Evolutionary conservation across 106 monocot genomes (phyloP).

Genomic region (Triglochin maritima): DNA sequence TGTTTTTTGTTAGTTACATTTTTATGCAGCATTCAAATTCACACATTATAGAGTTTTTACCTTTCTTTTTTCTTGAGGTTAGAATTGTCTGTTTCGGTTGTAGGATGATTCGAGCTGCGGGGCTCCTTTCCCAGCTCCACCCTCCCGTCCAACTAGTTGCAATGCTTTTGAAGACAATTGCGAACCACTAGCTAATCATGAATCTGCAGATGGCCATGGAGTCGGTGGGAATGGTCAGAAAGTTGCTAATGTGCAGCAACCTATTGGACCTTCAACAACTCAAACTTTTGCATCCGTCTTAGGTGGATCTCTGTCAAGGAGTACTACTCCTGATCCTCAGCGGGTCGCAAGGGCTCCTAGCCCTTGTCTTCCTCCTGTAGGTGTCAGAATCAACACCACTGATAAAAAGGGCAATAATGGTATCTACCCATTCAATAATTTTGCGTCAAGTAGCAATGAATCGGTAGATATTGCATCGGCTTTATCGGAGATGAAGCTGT

Average conservation of each 20-base stretch:
- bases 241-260: conserved; percentile 16
- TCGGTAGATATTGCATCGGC: conserved; percentile 50
- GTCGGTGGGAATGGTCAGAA: conserved; percentile 21
- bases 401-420: conserved; percentile 36
- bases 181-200: conserved; percentile 23
- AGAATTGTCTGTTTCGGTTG: conserved; percentile 5
- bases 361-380: conserved; percentile 79
- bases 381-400: conserved; percentile 34
- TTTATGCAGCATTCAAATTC: too few species aligned
- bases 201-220: conserved; percentile 24
- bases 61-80: too few species aligned
- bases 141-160: conserved; percentile 37
- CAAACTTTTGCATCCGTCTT: conserved; percentile 70
- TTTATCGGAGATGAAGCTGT: conserved; percentile 58
- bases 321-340: conserved; percentile 70
- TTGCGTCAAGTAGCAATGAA: conserved; percentile 19
- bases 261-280: conserved; percentile 26
- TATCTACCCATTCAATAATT: conserved; percentile 27
- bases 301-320: conserved; percentile 57
- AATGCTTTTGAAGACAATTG: conserved; percentile 26
- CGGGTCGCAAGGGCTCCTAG: conserved; percentile 54
- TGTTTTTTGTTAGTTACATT: too few species aligned
- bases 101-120: conserved; percentile 48
- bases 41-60: too few species aligned
- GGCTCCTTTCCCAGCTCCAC: conserved; percentile 34